Percentiles rank a stretch among this genome's conserved stretches.
These are phyloP conservation scores for Leccinum longicurvipes DNA, from an alignment of 768 basidiomycete species.

Conservation along the genomic window DNA sequence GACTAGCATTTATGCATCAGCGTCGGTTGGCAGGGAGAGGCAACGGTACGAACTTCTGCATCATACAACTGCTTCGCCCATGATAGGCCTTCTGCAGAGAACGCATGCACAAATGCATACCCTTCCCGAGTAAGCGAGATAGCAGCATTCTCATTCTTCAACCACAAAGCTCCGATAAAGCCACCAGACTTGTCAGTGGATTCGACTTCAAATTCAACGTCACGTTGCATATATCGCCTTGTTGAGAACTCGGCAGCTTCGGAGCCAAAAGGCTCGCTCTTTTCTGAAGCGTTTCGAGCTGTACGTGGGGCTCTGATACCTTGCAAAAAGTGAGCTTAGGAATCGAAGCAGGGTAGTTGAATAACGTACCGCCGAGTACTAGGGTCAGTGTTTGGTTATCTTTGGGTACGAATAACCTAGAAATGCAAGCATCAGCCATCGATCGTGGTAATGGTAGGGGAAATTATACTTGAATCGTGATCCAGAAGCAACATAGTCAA, in stretches of 20 bases:
- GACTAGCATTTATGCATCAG: slow-evolving; percentile 40
- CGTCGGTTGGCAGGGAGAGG: slow-evolving; percentile 2
- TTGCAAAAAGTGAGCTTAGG: slow-evolving; percentile 28
- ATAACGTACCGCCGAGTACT: slow-evolving; percentile 72
- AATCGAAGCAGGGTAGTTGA: background rate
- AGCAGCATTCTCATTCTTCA: slow-evolving; percentile 85
- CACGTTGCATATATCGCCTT: slow-evolving; percentile 86
- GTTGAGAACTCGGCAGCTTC: slow-evolving; percentile 82
- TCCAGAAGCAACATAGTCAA: slow-evolving; percentile 92
- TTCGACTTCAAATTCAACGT: slow-evolving; percentile 91
- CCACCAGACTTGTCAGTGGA: slow-evolving; percentile 92
- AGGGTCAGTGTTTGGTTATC: slow-evolving; percentile 93
- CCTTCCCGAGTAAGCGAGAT: slow-evolving; percentile 83
- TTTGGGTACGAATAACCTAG: slow-evolving; percentile 77
- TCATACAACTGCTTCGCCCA: slow-evolving; percentile 80
- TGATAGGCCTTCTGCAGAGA: slow-evolving; percentile 78
- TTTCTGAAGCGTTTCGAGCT: slow-evolving; percentile 76
- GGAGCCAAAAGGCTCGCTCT: slow-evolving; percentile 82
- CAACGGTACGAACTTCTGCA: slow-evolving; percentile 61
- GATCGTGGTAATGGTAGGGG: background rate
- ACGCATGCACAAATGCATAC: slow-evolving; percentile 81
- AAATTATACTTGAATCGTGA: slow-evolving; percentile 85
- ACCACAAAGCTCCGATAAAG: slow-evolving; percentile 85
- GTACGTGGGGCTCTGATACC: slow-evolving; percentile 90
- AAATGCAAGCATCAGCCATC: slow-evolving; percentile 1